Evolutionary conservation across 2,329 filamentous ascomycete species (phyloP).

Genomic region (Cladosporium cucumerinum): DNA sequence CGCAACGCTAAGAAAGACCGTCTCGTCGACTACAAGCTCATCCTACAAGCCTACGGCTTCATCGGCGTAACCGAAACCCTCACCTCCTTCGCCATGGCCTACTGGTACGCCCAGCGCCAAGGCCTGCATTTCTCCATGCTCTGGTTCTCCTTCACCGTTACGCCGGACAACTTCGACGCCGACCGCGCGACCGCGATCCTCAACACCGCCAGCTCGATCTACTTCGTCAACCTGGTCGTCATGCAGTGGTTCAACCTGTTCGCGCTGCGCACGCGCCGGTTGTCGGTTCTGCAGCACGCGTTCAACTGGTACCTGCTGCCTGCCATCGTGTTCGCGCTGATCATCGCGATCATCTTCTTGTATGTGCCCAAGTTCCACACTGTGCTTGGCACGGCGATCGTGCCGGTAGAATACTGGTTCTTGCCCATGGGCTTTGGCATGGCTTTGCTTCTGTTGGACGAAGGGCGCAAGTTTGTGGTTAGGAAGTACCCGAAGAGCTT

Average conservation of each 20-base stretch:
- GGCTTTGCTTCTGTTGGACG: conserved; percentile 62
- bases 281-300: conserved; percentile 68
- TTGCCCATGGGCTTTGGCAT: conserved; percentile 70
- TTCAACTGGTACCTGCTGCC: conserved; percentile 70
- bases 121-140: conserved; percentile 64
- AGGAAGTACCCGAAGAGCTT: conserved; percentile 57
- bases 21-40: conserved; percentile 69
- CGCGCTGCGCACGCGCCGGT: conserved; percentile 58
- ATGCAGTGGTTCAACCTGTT: conserved; percentile 80
- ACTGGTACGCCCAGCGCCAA: conserved; percentile 43
- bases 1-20: conserved; percentile 66
- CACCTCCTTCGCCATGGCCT: conserved; percentile 44
- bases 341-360: conserved; percentile 62
- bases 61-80: conserved; percentile 55
- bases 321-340: conserved; percentile 65
- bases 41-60: conserved; percentile 69
- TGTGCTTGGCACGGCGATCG: conserved; percentile 57
- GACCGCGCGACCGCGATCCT: conserved; percentile 55
- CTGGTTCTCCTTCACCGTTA: conserved; percentile 65
- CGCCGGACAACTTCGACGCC: conserved; percentile 46
- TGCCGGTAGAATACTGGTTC: conserved; percentile 74
- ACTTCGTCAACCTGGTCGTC: conserved; percentile 76
- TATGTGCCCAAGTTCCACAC: conserved; percentile 65
- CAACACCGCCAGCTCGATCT: conserved; percentile 67
- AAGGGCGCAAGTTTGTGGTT: conserved; percentile 61